Conservation (phyloP, 106 monocot genomes). For the Chionographis japonica region DNA sequence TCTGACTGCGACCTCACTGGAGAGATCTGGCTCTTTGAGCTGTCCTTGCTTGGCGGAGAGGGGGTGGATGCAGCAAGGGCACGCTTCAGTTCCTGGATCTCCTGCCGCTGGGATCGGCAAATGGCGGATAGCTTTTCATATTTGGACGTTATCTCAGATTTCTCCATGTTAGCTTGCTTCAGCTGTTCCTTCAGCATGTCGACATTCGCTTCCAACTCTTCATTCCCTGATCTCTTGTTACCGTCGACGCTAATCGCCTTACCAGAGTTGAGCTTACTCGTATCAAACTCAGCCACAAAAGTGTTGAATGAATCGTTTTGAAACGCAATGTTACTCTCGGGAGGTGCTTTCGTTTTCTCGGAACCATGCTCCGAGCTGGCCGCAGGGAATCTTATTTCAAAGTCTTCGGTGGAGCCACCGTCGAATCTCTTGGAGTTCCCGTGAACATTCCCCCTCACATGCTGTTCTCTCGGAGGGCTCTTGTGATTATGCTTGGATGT, state of each 20-base stretch:
- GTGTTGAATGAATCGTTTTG: constrained; percentile 48
- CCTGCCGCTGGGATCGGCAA: constrained; percentile 87
- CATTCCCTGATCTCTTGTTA: constrained; percentile 18
- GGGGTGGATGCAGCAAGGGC: constrained; percentile 22
- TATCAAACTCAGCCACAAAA: constrained; percentile 71
- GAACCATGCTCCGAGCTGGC: constrained; percentile 24
- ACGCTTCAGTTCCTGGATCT: constrained; percentile 85
- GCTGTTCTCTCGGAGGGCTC: constrained; percentile 16
- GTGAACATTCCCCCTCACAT: constrained; percentile 3
- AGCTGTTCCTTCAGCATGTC: constrained; percentile 70
- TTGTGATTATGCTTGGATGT: constrained; percentile 25
- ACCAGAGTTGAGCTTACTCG: constrained; percentile 23
- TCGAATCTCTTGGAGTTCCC: constrained; percentile 24
- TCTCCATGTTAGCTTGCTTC: constrained; percentile 72
- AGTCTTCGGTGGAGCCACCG: constrained; percentile 39
- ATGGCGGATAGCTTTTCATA: constrained; percentile 90
- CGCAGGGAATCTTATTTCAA: constrained; percentile 71
- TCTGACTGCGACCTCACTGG: constrained; percentile 24
- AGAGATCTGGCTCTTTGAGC: constrained; percentile 19
- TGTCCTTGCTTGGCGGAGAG: constrained; percentile 29
- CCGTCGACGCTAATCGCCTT: constrained; percentile 8
- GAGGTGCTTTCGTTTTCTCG: constrained; percentile 25
- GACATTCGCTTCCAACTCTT: constrained; percentile 57
- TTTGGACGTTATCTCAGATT: constrained; percentile 67
- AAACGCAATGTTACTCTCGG: constrained; percentile 22